Evolutionary conservation across 176 grass and related monocot genomes (phyloP).

Genomic region (Canna indica): DNA sequence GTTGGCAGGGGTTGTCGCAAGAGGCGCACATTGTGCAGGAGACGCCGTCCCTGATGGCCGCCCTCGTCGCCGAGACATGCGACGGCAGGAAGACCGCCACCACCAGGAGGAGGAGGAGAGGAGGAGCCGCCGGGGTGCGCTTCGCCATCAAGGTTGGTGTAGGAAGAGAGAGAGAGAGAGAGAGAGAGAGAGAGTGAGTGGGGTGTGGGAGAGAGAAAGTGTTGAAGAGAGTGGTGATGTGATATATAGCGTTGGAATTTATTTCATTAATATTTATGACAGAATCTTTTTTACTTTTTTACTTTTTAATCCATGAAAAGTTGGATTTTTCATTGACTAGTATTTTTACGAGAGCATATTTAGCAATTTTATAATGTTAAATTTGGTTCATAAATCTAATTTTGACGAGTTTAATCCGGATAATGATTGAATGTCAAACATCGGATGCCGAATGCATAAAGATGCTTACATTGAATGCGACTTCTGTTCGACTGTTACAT

Average conservation of each 20-base stretch:
- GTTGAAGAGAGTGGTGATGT: not conserved
- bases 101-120: not conserved
- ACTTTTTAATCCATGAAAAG: too few relatives aligned
- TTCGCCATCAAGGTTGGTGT: not conserved
- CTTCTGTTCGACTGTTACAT: too few relatives aligned
- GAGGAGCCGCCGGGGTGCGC: not conserved
- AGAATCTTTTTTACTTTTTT: not conserved
- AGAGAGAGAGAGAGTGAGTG: not conserved
- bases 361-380: too few relatives aligned
- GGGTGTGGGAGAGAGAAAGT: not conserved
- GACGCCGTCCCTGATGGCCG: slow-evolving; percentile 51
- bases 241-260: not conserved
- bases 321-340: too few relatives aligned
- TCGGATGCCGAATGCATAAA: too few relatives aligned
- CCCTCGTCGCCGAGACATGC: not conserved
- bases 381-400: too few relatives aligned
- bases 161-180: not conserved
- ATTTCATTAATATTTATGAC: not conserved
- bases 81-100: not conserved
- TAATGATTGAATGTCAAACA: too few relatives aligned
- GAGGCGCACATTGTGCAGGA: slow-evolving; percentile 81
- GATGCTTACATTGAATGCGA: too few relatives aligned
- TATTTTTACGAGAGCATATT: too few relatives aligned
- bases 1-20: slow-evolving; percentile 72
- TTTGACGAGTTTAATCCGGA: too few relatives aligned